Evolutionary conservation across 257 asterid genomes (phyloP), one percentile per base, ranked within the genome.

Genomic region (Rehmannia glutinosa): DNA sequence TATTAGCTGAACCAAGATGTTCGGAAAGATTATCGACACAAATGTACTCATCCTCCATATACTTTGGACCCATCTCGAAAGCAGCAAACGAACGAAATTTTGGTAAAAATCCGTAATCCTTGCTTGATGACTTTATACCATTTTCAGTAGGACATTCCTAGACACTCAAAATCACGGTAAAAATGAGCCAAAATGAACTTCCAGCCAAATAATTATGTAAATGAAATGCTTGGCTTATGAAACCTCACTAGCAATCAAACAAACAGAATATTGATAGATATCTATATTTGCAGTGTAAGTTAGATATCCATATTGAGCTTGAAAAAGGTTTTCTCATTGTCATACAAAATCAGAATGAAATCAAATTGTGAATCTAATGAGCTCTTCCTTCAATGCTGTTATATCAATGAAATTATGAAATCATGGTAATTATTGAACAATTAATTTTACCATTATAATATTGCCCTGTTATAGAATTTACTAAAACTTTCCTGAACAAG

Each of bases 11-110:
- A 61, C 75, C 82, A 47, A 85, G 80, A 79, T 84, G 78, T 59
- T 87, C 70, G 21, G 28, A 71, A 54, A 89, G 96, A 81, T 87
- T 70, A 78, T 91, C 98, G 41, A 89, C 84, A 61, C 96, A 75
- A 68, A 91, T 75, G 76, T 43, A 82, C 79, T 85, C 92, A 58
- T 92, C 96, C 86, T 89, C 98, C 98, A 89, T 92, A 64, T 60
- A 84, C 81, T 92, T 92, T 20, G 96, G 92, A 32, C 96, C 98
- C 43, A 82, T 89, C 65, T 92, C 96, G 10, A n/a, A n/a, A n/a
- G n/a, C n/a, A n/a, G n/a, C n/a, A n/a, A n/a, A n/a, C n/a, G 96
- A 92, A 19, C 95, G 96, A 72, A 83, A 85, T 47, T 57, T 49
- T 15, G 96, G 96, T 36, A 36, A 45, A 72, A 82, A 83, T 60